A percentile compares a stretch with the other conserved stretches of the same genome.
phyloP scores from a whole-genome alignment of 768 basidiomycete genomes.

The Austroboletus eburneus region DNA sequence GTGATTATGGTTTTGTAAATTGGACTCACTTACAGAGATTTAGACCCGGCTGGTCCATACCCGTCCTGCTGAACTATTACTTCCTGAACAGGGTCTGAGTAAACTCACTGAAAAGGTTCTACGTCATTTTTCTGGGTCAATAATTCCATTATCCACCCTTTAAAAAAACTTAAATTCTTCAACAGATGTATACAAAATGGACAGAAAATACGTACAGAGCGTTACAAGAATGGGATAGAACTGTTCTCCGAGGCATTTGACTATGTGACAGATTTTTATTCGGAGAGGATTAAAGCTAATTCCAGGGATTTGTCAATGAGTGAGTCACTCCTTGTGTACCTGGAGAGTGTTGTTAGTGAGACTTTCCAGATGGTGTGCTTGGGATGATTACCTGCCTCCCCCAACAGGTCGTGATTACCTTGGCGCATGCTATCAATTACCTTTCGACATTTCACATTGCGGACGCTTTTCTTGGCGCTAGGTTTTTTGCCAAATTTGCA shows the following conservation, averaged over 20 bases:
- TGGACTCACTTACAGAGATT: constrained; percentile 1
- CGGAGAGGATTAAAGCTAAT: constrained; percentile 41
- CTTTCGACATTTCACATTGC: constrained; percentile 73
- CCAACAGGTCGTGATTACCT: constrained; percentile 60
- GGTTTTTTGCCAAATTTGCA: constrained; percentile 76
- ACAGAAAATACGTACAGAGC: constrained; percentile 57
- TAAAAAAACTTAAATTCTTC: constrained; percentile 4
- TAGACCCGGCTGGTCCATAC: constrained; percentile 87
- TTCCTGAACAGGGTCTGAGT: constrained; percentile 58
- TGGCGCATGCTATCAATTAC: constrained; percentile 70
- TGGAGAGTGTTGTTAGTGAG: background rate
- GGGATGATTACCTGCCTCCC: constrained; percentile 65
- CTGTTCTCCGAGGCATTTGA: constrained; percentile 74
- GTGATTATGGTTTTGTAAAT: background rate
- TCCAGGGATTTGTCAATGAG: constrained; percentile 35
- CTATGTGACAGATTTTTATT: constrained; percentile 62
- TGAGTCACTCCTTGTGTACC: background rate
- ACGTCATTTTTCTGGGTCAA: constrained; percentile 62
- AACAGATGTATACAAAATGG: constrained; percentile 38
- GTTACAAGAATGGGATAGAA: constrained; percentile 48
- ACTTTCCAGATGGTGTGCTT: constrained; percentile 51
- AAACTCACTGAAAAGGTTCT: constrained; percentile 74
- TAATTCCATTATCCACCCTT: constrained; percentile 5
- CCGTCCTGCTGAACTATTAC: constrained; percentile 75
- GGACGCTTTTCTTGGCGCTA: constrained; percentile 70